Percentiles rank a stretch among this genome's conserved stretches.
Conservation (phyloP, 2,329 filamentous ascomycete genomes). For the Fusarium ambrosium region DNA sequence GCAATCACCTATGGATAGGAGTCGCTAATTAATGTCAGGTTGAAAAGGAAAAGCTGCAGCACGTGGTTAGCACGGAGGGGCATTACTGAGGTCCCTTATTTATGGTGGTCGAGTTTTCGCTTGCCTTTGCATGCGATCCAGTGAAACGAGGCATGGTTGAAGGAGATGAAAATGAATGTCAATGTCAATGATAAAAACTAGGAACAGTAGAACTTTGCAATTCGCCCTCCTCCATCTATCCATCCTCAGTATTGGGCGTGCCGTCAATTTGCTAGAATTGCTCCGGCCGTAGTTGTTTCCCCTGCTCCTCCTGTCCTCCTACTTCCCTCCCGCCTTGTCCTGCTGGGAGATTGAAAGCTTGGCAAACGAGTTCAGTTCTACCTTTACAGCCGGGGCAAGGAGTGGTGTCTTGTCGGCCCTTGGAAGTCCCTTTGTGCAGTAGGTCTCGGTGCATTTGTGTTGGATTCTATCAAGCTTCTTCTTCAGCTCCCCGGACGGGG, state of each 20-base stretch:
- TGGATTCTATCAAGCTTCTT: not conserved
- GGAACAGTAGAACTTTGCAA: not conserved
- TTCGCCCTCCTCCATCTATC: not conserved
- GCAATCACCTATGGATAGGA: no score
- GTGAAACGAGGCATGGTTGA: not conserved
- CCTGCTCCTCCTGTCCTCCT: not conserved
- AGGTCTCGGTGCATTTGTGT: not conserved
- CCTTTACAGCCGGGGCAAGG: not conserved
- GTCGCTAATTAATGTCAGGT: not conserved
- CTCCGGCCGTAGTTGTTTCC: not conserved
- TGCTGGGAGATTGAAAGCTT: not conserved
- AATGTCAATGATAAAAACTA: not conserved
- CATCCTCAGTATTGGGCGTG: not conserved
- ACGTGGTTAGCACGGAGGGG: not conserved
- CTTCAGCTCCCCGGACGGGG: not conserved
- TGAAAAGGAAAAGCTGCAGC: not conserved
- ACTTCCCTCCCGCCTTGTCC: not conserved
- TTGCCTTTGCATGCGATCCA: not conserved
- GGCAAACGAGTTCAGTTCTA: not conserved
- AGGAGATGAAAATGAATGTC: not conserved
- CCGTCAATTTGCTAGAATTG: not conserved
- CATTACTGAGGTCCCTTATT: slow-evolving; percentile 3
- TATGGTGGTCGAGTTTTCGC: not conserved
- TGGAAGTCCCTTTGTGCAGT: not conserved
- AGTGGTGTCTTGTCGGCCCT: not conserved